These are phyloP conservation scores for Sporothrix euskadiensis DNA, from an alignment of 2,329 filamentous ascomycete genomes.

Conservation along the genomic window DNA sequence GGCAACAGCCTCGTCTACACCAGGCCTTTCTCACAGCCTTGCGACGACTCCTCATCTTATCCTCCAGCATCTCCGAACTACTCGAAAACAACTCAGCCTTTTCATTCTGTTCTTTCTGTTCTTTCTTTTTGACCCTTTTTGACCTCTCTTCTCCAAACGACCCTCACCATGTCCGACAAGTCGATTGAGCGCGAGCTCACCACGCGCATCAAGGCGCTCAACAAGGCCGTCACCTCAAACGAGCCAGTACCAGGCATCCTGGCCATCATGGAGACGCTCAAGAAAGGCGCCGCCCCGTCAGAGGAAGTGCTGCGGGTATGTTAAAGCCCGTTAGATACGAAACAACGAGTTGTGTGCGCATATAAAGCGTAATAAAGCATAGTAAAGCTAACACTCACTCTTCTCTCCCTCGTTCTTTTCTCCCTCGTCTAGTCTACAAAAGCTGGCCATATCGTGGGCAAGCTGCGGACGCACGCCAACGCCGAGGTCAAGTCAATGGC, in stretches of 20 bases:
- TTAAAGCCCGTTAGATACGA: not conserved
- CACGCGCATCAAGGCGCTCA: constrained; percentile 73
- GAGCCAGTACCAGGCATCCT: constrained; percentile 73
- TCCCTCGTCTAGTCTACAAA: constrained; percentile 65
- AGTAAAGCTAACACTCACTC: not conserved
- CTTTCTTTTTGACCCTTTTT: too few relatives aligned
- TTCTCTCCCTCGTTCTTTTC: not conserved
- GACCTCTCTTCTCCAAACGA: not conserved
- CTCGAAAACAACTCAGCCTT: not conserved
- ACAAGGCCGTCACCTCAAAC: constrained; percentile 73
- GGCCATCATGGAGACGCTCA: constrained; percentile 72
- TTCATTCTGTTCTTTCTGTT: not conserved
- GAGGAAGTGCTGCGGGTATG: constrained; percentile 83
- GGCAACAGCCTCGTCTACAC: not conserved
- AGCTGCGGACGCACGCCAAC: constrained; percentile 72
- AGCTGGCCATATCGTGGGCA: constrained; percentile 86
- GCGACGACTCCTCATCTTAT: not conserved
- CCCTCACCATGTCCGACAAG: constrained; percentile 27
- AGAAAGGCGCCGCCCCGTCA: constrained; percentile 77
- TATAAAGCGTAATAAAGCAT: too few relatives aligned
- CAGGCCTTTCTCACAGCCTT: not conserved
- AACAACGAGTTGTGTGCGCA: too few relatives aligned
- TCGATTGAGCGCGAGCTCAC: constrained; percentile 75
- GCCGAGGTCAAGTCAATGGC: constrained; percentile 78
- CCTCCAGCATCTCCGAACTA: not conserved